phyloP scores from a whole-genome alignment of 2,329 filamentous ascomycete genomes.

The Alternaria angustiovoidea region DNA sequence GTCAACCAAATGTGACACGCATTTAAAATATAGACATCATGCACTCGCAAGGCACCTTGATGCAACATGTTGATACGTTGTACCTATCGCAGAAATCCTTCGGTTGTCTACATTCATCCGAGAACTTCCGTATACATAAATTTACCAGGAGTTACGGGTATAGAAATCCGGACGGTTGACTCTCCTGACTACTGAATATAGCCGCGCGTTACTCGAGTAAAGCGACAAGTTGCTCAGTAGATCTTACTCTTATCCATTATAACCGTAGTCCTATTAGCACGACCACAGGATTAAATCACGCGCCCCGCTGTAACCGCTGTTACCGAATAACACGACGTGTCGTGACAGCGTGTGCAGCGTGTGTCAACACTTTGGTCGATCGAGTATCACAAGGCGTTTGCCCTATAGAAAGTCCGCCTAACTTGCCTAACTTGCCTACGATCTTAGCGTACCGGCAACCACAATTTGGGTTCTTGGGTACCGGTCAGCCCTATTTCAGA shows the following conservation, averaged over 20 bases:
- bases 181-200: background rate
- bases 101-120: background rate
- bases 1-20: background rate
- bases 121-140: background rate
- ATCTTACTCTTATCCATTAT: background rate
- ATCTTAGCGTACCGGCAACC: background rate
- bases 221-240: background rate
- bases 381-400: background rate
- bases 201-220: background rate
- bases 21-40: background rate
- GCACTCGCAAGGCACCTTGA: background rate
- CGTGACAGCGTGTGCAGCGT: background rate
- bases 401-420: background rate
- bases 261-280: background rate
- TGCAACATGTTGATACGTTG: background rate
- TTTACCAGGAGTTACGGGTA: background rate
- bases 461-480: background rate
- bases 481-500: slow-evolving; percentile 1
- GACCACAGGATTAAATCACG: background rate
- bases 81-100: background rate
- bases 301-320: background rate
- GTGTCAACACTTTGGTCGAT: background rate
- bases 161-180: background rate
- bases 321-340: background rate
- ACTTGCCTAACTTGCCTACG: background rate